Base-by-base conservation (phyloP, 768 basidiomycete species). In the Mycena sanguinolenta region DNA sequence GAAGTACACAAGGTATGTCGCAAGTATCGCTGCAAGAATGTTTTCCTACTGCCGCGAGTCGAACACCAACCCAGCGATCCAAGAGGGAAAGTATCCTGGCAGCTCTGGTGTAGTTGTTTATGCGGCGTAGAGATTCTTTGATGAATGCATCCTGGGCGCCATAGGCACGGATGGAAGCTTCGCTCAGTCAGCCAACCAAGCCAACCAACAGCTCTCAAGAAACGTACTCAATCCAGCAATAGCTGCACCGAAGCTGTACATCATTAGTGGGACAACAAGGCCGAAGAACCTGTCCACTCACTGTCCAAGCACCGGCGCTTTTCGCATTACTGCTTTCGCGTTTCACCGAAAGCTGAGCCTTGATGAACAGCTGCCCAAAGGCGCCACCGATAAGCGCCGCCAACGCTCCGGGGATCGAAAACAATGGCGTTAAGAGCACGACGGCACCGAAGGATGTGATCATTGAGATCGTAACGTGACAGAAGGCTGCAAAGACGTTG, bases 151-250 rank as follows among this genome's bases (percentile, higher is more conserved):
- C 78, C 74, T 87, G 82, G 12, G 86, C 85, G 2, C 84, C 83
- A 69, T 86, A 89, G 1, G 88, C 88, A 14, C 88, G 78, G 63
- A 89, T 86, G 6, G 86, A 77, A 36, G 70, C 75, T 77, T n/a
- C 28, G 34, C 2, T 34, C 4, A 50, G 39, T 25, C 12, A 49
- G 16, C 12, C 32, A 34, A n/a, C 44, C 6, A 25, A 49, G n/a
- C n/a, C 7, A 19, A 54, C 13, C 13, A 57, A 1, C 14, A 16
- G 10, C 1, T 34, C 13, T 8, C 17, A 3, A 14, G 30, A 44
- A 34, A 66, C 75, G 14, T 82, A 73, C 75, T 74, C 14, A 85
- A 65, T 16, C 88, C 88, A 50, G 81, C 75, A 32, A 89, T 82
- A 2, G 87, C 84, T 9, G 86, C 85, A 19, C 85, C 81, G 72